A percentile compares a stretch with the other conserved stretches of the same genome.
These are phyloP conservation scores for Colletotrichum cereale DNA, from an alignment of 2,329 filamentous ascomycete species.

Conservation along the genomic window DNA sequence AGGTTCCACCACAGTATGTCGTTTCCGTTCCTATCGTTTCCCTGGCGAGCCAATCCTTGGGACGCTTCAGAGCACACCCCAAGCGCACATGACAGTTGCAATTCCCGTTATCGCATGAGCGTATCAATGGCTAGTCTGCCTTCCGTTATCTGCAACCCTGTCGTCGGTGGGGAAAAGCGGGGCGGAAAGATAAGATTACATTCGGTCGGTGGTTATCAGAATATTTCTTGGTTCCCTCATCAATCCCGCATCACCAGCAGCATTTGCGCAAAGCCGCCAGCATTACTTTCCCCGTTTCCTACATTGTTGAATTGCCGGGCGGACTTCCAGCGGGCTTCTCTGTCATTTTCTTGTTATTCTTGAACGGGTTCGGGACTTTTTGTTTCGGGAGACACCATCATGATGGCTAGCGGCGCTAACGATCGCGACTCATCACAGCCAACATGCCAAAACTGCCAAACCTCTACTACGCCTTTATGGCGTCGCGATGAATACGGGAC, in stretches of 20 bases:
- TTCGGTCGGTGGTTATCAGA: slow-evolving; percentile 1
- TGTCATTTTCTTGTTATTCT: not conserved
- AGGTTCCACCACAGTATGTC: slow-evolving; percentile 32
- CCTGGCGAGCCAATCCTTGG: slow-evolving; percentile 12
- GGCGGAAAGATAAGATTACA: slow-evolving; percentile 5
- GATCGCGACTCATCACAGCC: slow-evolving; percentile 81
- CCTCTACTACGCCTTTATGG: slow-evolving; percentile 96
- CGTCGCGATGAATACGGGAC: slow-evolving; percentile 95
- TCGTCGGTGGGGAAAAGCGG: slow-evolving; percentile 3
- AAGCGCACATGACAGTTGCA: slow-evolving; percentile 6
- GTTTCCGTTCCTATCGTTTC: slow-evolving; percentile 10
- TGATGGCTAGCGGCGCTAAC: slow-evolving; percentile 68
- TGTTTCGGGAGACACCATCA: slow-evolving; percentile 44
- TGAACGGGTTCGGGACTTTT: not conserved
- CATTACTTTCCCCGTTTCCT: not conserved
- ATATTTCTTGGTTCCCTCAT: slow-evolving; percentile 11
- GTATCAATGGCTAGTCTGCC: slow-evolving; percentile 7
- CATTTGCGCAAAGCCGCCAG: slow-evolving; percentile 2
- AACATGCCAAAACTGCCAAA: slow-evolving; percentile 95
- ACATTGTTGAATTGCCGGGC: no score
- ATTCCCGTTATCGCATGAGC: slow-evolving; percentile 11
- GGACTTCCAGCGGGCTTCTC: not conserved
- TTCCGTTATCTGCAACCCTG: slow-evolving; percentile 10
- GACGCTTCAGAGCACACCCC: not conserved
- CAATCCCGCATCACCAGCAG: slow-evolving; percentile 12